Percentiles rank a stretch among this genome's conserved stretches.
phyloP scores from a whole-genome alignment of 768 basidiomycete species.

The Trametes coccinea region DNA sequence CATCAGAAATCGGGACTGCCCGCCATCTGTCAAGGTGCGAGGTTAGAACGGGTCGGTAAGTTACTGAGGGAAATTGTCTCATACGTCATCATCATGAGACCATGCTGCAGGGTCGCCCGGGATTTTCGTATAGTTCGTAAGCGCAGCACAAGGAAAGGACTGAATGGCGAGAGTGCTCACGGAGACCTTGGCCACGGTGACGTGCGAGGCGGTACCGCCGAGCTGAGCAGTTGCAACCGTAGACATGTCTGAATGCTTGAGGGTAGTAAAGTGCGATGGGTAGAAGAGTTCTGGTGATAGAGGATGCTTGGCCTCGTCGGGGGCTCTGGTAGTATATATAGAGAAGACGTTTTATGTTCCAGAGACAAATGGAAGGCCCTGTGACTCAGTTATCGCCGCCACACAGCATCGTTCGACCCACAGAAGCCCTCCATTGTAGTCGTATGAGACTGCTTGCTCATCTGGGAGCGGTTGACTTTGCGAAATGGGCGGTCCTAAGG shows the following conservation, averaged over 20 bases:
- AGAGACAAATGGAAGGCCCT: too few species aligned
- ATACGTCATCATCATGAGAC: slow-evolving; percentile 60
- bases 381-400: too few species aligned
- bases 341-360: too few species aligned
- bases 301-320: neutral
- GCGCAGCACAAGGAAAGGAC: neutral
- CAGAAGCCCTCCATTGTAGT: too few species aligned
- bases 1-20: slow-evolving; percentile 48
- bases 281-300: neutral
- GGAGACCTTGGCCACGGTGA: neutral
- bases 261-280: too few species aligned
- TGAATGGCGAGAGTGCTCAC: slow-evolving; percentile 2
- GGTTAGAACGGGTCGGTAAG: neutral
- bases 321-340: too few species aligned
- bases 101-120: slow-evolving; percentile 34
- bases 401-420: too few species aligned
- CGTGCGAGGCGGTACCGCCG: slow-evolving; percentile 38
- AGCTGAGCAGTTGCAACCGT: slow-evolving; percentile 28
- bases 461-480: too few species aligned
- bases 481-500: too few species aligned
- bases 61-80: slow-evolving; percentile 3
- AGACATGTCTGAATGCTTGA: neutral
- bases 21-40: slow-evolving; percentile 34
- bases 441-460: too few species aligned
- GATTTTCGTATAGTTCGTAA: too few species aligned